Percentiles rank a stretch among this genome's conserved stretches.
Conservation (phyloP, 2,329 filamentous ascomycete species). For the Botrytis sinoallii region DNA sequence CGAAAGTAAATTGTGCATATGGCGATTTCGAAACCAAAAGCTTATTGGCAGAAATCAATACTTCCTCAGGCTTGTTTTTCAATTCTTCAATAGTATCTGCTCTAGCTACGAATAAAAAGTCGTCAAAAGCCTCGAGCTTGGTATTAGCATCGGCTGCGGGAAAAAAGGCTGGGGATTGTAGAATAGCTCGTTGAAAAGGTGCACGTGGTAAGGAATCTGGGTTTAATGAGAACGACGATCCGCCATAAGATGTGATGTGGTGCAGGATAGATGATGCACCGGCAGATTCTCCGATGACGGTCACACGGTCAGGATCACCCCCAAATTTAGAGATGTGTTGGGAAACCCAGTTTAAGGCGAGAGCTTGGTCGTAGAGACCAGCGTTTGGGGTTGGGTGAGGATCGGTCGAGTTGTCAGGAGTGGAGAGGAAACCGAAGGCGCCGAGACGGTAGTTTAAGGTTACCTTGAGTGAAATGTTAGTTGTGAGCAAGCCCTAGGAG, state of each 20-base stretch:
- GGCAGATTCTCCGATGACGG: slow-evolving; percentile 44
- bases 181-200: not conserved
- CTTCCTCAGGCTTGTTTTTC: not conserved
- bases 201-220: not conserved
- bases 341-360: slow-evolving; percentile 55
- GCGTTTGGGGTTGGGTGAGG: slow-evolving; percentile 59
- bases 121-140: not conserved
- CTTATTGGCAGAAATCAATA: not conserved
- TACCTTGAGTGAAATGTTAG: slow-evolving; percentile 32
- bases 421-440: slow-evolving; percentile 64
- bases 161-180: not conserved
- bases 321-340: slow-evolving; percentile 49
- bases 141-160: not conserved
- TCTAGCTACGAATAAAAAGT: not conserved
- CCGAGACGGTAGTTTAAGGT: slow-evolving; percentile 62
- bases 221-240: slow-evolving; percentile 26
- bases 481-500: not conserved
- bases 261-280: slow-evolving; percentile 53
- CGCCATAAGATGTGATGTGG: slow-evolving; percentile 54
- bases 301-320: slow-evolving; percentile 41
- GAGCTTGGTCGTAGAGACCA: slow-evolving; percentile 59
- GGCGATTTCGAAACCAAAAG: not conserved
- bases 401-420: slow-evolving; percentile 49
- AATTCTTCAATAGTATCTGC: not conserved
- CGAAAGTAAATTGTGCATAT: not conserved